Evolutionary conservation across 257 asterid species (phyloP).

Genomic region (Solanum etuberosum): DNA sequence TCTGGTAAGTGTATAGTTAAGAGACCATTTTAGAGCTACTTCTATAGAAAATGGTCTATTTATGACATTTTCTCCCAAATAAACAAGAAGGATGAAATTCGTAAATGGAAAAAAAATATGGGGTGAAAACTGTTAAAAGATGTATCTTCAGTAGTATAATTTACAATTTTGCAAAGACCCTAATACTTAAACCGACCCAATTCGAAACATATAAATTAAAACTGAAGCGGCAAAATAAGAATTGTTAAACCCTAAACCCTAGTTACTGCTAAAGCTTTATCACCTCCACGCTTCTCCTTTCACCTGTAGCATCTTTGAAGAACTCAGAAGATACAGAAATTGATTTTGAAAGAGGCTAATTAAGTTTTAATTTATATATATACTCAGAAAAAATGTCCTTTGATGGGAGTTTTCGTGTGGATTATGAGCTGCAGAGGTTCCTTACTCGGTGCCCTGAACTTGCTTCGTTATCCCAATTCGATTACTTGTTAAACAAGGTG

Average conservation of each 20-base stretch:
- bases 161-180: neutral
- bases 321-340: neutral
- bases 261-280: neutral
- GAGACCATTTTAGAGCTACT: no score
- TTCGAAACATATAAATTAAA: neutral
- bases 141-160: neutral
- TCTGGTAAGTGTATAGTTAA: no score
- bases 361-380: neutral
- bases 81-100: neutral
- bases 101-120: neutral
- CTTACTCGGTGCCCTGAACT: constrained; percentile 53
- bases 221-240: neutral
- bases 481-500: constrained; percentile 53
- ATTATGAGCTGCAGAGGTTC: constrained; percentile 53
- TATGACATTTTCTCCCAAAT: neutral
- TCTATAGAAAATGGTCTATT: no score
- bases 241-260: neutral
- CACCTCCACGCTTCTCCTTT: neutral
- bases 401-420: constrained; percentile 61
- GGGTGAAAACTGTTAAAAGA: neutral
- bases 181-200: neutral
- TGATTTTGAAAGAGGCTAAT: neutral
- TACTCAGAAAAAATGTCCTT: constrained; percentile 32
- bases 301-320: neutral
- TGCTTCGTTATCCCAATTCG: constrained; percentile 26